Evolutionary conservation across 2,329 filamentous ascomycete genomes (phyloP), one percentile per base, ranked within the genome.

Genomic region (Xylariales sp.): DNA sequence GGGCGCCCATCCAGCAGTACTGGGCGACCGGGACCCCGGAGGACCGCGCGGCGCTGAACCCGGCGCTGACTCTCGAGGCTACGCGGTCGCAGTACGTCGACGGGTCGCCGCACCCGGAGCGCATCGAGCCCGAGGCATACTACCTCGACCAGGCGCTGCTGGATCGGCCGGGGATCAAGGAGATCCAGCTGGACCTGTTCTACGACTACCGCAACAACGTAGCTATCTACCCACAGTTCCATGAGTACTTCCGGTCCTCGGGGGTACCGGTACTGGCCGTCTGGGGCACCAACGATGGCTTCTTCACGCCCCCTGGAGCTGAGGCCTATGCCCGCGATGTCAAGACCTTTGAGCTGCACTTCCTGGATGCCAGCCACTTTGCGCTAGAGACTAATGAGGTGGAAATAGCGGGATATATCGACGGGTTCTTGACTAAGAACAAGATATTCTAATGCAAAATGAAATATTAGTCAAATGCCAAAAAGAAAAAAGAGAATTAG

Each of bases 361-460:
- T 72, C 33, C 48, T 80, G 29, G 73, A 81, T 52, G 68, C 67
- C 2, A 74, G 74, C 0, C 76, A 81, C 57, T 80, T 80, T 62
- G 70, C 74, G 12, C 43, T 61, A 10, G 61, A 65, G 51, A 57
- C 47, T 1, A 58, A 63, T 33, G 57, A 62, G 46, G 29, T 38
- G 15, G 37, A 46, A 38, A 43, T 58, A 24, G 57, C 57, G 5
- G 45, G 44, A 30, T 40, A 46, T 33, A 60, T 60, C 17, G 33
- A 47, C 16, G 35, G 17, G 3, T 61, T 62, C 18, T 48, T 60
- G 8, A 37, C 48, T 12, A 55, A 50, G 39, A 43, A 50, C 23
- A n/a, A n/a, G n/a, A n/a, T n/a, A n/a, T n/a, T n/a, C n/a, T n/a
- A n/a, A n/a, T n/a, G n/a, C n/a, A n/a, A n/a, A n/a, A n/a, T n/a